Base-by-base conservation (phyloP, 2,329 filamentous ascomycete species). In the Byssothecium circinans region DNA sequence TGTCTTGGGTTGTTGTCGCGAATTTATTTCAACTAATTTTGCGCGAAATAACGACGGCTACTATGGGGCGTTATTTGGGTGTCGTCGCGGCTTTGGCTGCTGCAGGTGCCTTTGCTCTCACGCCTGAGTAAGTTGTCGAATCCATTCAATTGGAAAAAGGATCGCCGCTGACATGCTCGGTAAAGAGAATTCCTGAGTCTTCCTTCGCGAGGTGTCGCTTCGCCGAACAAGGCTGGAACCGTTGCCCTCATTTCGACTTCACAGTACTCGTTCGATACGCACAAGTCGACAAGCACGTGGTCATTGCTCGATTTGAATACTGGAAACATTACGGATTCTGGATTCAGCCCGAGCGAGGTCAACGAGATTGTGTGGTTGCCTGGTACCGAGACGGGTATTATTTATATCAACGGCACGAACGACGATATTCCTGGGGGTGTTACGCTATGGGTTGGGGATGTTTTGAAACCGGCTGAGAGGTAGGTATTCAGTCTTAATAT, bases 251-350 rank as follows among this genome's bases (percentile, higher is more conserved):
- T 85, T 65, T 83, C 84, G 30, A 81, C 83, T 20, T 88, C 87
- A 1, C 82, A 86, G 10, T 96, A 95, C 71, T 91, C 85, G 1
- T 95, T 95, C 69, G 79, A 88, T 34, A 78, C 81, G 1, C 88
- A 92, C 78, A 41, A 80, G 79, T 12, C 83, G 82, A 25, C 78
- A 82, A 42, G 84, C 81, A 20, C 81, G 77, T 14, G 58, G 51
- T 54, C 65, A 39, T 45, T 68, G 43, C 58, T 70, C 23, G 58
- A 70, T 35, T 41, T 69, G 18, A 58, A 64, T 53, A 64, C 62
- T 23, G 68, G 68, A 39, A 55, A 67, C 32, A 60, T 69, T 46
- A 64, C 54, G 12, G 56, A 66, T 23, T 63, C 63, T 4, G 62
- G 59, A n/a, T 54, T 67, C 43, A 65, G 64, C 41, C 38, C 56